Base-by-base conservation (phyloP, 768 basidiomycete genomes). In the Pulveroboletus ravenelii region DNA sequence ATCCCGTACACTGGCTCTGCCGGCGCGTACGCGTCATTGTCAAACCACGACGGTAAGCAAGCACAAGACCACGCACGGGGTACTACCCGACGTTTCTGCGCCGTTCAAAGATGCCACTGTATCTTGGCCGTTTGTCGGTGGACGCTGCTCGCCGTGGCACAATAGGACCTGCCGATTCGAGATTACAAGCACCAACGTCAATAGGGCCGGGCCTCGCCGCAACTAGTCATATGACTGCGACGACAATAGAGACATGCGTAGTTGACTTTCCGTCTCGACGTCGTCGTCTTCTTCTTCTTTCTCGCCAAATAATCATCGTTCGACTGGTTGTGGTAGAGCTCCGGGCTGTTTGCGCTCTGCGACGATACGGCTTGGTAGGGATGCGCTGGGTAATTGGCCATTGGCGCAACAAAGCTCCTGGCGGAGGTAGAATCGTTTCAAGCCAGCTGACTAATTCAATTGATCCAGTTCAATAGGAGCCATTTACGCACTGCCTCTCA, bases 151-250 rank as follows among this genome's bases (percentile, higher is more conserved):
- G 66, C 95, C 94, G 59, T 91, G 88, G 62, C 93, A 96, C 13
- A 96, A 75, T 14, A 32, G n/a, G 35, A 15, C 5, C 50, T 23
- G 34, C 41, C 41, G 48, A 57, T 54, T 39, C 46, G n/a, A 50
- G 48, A 51, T 54, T 39, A n/a, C 32, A 61, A 89, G 68, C 65
- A 93, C 93, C 93, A 95, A 58, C 94, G 82, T 60, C 92, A 88
- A 67, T 94, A 96, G 14, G 93, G 93, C 34, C 87, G 74, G 14
- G 88, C 87, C 61, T 90, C 89, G 64, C 90, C 89, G 72, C 89
- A 91, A 23, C 23, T 23, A 8, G 87, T 89, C 89, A 92, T 89
- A 80, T 89, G 89, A 75, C 89, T 92, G 53, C n/a, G n/a, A n/a
- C n/a, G n/a, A n/a, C n/a, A n/a, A n/a, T n/a, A n/a, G n/a, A n/a